Evolutionary conservation across 139 green algal species (phyloP).

Genomic region (Chlamydomonas asymmetrica): DNA sequence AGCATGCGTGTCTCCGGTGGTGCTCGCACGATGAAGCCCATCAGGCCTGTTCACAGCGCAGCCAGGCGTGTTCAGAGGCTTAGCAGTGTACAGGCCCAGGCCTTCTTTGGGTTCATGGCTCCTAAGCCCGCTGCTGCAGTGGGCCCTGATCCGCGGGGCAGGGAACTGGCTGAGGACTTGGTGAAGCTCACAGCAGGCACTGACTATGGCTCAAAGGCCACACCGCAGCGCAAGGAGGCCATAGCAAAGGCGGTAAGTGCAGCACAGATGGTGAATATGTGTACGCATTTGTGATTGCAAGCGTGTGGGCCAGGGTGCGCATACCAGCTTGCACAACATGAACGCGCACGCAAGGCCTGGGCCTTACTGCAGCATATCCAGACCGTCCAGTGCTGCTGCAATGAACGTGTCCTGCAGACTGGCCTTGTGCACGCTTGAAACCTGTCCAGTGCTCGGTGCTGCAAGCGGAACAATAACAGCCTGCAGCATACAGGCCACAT

Average conservation of each 20-base stretch:
- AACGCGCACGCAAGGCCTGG: background rate
- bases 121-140: constrained; percentile 36
- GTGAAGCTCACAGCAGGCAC: constrained; percentile 26
- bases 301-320: background rate
- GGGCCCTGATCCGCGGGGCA: constrained; percentile 9
- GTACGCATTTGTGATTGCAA: background rate
- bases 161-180: constrained; percentile 36
- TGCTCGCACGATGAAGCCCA: too few relatives aligned
- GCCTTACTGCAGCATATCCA: background rate
- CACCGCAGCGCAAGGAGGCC: constrained; percentile 11
- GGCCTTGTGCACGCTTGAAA: background rate
- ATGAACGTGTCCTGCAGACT: background rate
- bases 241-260: constrained; percentile 39
- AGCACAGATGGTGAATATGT: background rate
- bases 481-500: background rate
- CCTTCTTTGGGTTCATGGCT: constrained; percentile 42
- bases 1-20: too few relatives aligned
- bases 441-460: background rate
- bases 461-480: background rate
- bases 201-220: constrained; percentile 19
- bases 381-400: background rate
- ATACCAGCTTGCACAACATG: background rate
- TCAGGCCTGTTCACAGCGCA: too few relatives aligned
- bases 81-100: constrained; percentile 4
- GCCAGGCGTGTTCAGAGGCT: too few relatives aligned